Evolutionary conservation across 2,329 filamentous ascomycete species (phyloP).

Genomic region (Xylaria hypoxylon): DNA sequence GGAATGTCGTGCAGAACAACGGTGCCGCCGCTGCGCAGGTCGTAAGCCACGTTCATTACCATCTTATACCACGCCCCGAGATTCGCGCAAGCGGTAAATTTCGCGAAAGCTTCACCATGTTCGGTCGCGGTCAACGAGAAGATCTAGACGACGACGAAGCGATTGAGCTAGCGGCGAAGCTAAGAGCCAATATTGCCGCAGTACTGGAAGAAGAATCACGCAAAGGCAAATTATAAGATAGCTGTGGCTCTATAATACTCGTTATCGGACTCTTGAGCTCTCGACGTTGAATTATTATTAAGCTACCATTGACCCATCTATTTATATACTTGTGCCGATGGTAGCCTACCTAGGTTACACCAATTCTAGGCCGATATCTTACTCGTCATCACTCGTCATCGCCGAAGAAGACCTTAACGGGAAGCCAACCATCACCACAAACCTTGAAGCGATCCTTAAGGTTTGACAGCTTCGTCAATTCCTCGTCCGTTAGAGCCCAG

Average conservation of each 20-base stretch:
- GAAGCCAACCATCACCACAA: slow-evolving; percentile 79
- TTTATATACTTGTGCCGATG: slow-evolving; percentile 17
- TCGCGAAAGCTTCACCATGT: slow-evolving; percentile 82
- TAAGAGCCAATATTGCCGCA: slow-evolving; percentile 63
- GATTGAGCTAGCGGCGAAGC: slow-evolving; percentile 65
- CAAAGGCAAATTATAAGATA: slow-evolving; percentile 51
- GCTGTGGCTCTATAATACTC: neutral
- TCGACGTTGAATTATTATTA: slow-evolving; percentile 17
- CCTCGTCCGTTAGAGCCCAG: slow-evolving; percentile 78
- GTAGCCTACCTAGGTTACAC: slow-evolving; percentile 11
- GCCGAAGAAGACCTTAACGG: slow-evolving; percentile 83
- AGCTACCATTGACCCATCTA: slow-evolving; percentile 13
- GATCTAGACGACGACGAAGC: slow-evolving; percentile 84
- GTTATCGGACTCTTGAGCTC: neutral
- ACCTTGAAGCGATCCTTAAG: slow-evolving; percentile 85
- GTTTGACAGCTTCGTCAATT: slow-evolving; percentile 74
- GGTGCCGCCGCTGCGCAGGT: slow-evolving; percentile 90
- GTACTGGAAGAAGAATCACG: slow-evolving; percentile 59
- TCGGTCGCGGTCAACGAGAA: slow-evolving; percentile 77
- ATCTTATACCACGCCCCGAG: slow-evolving; percentile 88
- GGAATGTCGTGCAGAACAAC: slow-evolving; percentile 98
- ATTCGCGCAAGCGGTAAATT: slow-evolving; percentile 64
- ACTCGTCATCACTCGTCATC: slow-evolving; percentile 89
- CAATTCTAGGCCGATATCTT: slow-evolving; percentile 44
- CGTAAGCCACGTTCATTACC: slow-evolving; percentile 93